Base-by-base conservation (phyloP, 441 rosid species). In the Populus hybrid region DNA sequence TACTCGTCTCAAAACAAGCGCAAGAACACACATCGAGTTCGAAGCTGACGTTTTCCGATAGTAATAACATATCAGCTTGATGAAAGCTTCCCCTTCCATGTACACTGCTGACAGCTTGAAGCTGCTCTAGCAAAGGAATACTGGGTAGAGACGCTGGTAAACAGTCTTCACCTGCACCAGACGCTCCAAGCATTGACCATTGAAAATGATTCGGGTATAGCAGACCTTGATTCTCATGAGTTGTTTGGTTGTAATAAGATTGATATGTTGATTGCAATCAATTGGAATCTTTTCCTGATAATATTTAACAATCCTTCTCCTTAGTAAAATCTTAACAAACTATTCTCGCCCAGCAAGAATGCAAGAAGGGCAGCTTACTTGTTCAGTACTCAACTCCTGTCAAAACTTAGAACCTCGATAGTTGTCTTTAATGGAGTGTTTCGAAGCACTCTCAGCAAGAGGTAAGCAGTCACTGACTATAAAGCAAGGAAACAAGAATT, bases 381-480 rank as follows among this genome's bases (percentile, higher is more conserved):
- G 87, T 6, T 82, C 59, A 8, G 65, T 40, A 32, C 72, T 82
- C 77, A 85, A 79, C 63, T 85, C 84, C 74, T 80, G 85, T 72
- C 70, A 76, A 67, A 85, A 85, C 71, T 78, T 85, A 50, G 73
- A 78, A 81, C 80, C 79, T 10, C 65, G 61, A 69, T 80, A 85
- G 78, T 82, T 82, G 70, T 85, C 83, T 68, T 73, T 78, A 26
- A 85, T 85, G 21, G 84, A 80, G 57, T 69, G 76, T 78, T 76
- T 78, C 59, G 78, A 82, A 74, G 68, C 76, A 63, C 73, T 76
- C 84, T 85, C 85, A 42, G 79, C 75, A 54, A 85, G 76, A 18
- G 85, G 85, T 79, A 82, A 78, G 75, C 85, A 85, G 35, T 82
- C 87, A 75, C 72, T 81, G 73, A 73, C 78, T 70, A 85, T 82